These are phyloP conservation scores for Avena atlantica DNA, from an alignment of 176 grass and related monocot genomes.

Conservation along the genomic window DNA sequence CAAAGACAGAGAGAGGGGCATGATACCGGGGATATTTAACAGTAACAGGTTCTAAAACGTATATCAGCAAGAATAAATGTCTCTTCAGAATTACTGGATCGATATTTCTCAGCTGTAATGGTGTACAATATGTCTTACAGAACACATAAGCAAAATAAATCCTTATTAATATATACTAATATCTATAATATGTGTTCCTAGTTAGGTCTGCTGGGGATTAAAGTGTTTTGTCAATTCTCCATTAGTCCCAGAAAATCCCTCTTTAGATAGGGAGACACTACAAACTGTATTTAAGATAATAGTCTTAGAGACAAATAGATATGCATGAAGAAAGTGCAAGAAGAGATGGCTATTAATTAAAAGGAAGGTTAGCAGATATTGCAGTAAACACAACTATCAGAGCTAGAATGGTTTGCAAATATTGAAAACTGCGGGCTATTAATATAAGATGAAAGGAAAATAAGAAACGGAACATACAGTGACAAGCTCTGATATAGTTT, in stretches of 20 bases:
- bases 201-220: neutral
- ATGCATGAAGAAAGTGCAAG: neutral
- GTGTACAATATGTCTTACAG: neutral
- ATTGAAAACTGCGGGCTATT: neutral
- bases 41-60: neutral
- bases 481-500: constrained; percentile 73
- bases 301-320: neutral
- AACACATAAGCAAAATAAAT: neutral
- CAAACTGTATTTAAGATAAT: neutral
- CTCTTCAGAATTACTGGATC: neutral
- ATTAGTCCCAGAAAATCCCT: neutral
- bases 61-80: neutral
- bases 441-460: neutral
- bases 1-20: neutral
- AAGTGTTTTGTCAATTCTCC: neutral
- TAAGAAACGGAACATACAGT: constrained; percentile 53
- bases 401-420: neutral
- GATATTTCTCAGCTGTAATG: neutral
- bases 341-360: neutral
- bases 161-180: neutral
- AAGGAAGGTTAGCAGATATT: neutral
- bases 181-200: neutral
- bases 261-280: neutral
- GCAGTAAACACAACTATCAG: too few relatives aligned
- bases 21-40: neutral